Conservation (phyloP, 75 land plant species). For the Adiantum capillusveneris region DNA sequence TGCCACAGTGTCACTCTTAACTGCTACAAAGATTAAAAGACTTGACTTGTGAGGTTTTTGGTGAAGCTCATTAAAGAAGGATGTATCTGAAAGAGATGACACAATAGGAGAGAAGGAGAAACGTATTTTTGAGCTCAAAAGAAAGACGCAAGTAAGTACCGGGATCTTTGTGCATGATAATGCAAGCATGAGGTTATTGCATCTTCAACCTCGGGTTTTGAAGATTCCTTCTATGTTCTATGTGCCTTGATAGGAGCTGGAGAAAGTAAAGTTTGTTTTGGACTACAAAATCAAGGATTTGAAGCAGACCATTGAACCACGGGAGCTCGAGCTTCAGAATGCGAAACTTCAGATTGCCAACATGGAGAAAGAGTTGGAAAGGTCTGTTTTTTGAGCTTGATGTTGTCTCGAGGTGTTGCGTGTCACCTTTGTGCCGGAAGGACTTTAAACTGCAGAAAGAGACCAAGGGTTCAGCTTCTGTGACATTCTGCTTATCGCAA, state of each 20-base stretch:
- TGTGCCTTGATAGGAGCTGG: slow-evolving; percentile 25
- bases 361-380: slow-evolving; percentile 32
- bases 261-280: slow-evolving; percentile 38
- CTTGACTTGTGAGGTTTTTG: neutral
- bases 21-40: no score
- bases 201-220: neutral
- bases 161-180: neutral
- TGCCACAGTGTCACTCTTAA: no score
- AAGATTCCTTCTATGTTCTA: neutral
- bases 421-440: no score
- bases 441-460: no score
- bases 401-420: no score
- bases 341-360: slow-evolving; percentile 24
- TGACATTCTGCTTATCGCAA: neutral
- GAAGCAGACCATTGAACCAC: slow-evolving; percentile 28
- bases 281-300: slow-evolving; percentile 33
- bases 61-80: slow-evolving; percentile 25
- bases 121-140: slow-evolving; percentile 30
- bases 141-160: slow-evolving; percentile 23
- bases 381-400: no score
- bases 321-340: slow-evolving; percentile 27
- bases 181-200: no score
- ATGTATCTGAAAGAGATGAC: slow-evolving; percentile 38
- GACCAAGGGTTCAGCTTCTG: neutral
- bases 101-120: slow-evolving; percentile 36